Conservation (phyloP, 2,329 filamentous ascomycete genomes). For the Macroventuria anomochaeta region DNA sequence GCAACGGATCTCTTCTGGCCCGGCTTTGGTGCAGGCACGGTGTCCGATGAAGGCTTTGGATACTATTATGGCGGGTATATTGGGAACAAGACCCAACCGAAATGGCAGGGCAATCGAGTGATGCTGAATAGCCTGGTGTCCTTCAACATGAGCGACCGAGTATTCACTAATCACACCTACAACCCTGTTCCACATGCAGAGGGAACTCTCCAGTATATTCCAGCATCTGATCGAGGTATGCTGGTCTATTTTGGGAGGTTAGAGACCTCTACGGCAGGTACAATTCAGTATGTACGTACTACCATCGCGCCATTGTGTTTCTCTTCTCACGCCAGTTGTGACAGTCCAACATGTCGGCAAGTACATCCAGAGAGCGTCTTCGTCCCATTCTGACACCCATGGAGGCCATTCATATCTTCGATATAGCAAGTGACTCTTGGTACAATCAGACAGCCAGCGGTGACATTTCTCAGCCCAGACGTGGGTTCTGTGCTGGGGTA, state of each 20-base stretch:
- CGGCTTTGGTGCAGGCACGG: constrained; percentile 17
- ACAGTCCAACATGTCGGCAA: constrained; percentile 24
- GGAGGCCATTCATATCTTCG: constrained; percentile 58
- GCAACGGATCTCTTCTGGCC: constrained; percentile 17
- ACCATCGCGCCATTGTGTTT: too few species aligned
- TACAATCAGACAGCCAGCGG: constrained; percentile 63
- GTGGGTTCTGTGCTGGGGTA: not conserved
- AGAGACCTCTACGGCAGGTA: constrained; percentile 13
- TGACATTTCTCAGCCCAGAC: constrained; percentile 53
- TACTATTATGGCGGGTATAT: constrained; percentile 68
- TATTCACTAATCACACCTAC: too few species aligned
- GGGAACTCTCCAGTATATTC: constrained; percentile 63
- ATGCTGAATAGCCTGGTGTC: constrained; percentile 57
- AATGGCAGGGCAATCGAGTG: constrained; percentile 23
- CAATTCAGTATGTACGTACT: constrained; percentile 10
- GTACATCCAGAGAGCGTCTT: too few species aligned
- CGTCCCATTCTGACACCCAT: not conserved
- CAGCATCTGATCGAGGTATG: constrained; percentile 62
- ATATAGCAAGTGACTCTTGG: constrained; percentile 67
- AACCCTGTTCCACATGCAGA: constrained; percentile 61
- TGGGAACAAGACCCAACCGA: constrained; percentile 56
- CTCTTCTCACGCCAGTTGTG: not conserved
- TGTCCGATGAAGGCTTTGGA: too few species aligned
- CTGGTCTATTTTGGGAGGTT: constrained; percentile 66
- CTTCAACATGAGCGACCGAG: constrained; percentile 65